Evolutionary conservation across 495 filamentous ascomycete species (phyloP).

Genomic region (Thermochaetoides thermophila): DNA sequence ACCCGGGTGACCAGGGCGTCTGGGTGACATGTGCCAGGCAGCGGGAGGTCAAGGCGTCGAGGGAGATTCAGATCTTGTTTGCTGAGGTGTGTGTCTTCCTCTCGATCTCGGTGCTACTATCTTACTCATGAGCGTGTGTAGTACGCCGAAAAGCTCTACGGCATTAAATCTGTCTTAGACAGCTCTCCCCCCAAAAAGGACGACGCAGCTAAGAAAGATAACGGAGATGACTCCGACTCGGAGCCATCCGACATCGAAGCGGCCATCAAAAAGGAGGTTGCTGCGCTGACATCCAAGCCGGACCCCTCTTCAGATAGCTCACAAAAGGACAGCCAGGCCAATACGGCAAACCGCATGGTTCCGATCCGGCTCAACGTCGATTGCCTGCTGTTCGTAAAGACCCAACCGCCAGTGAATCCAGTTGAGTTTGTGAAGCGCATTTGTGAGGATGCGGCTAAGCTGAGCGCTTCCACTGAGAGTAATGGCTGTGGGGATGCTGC

Average conservation of each 20-base stretch:
- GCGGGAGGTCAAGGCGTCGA: constrained; percentile 61
- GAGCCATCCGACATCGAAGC: constrained; percentile 45
- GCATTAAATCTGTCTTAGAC: constrained; percentile 20
- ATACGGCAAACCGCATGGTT: constrained; percentile 21
- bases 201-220: no score
- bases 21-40: constrained; percentile 79
- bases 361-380: constrained; percentile 57
- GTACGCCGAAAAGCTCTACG: constrained; percentile 47
- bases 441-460: constrained; percentile 45
- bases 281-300: constrained; percentile 40
- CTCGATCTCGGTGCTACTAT: background rate
- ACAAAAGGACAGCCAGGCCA: no score
- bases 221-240: constrained; percentile 17
- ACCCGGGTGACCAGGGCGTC: constrained; percentile 69
- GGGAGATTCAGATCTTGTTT: constrained; percentile 60
- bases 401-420: constrained; percentile 56
- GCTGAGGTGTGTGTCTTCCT: constrained; percentile 41
- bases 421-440: constrained; percentile 63
- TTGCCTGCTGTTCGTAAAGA: constrained; percentile 61
- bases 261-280: constrained; percentile 65
- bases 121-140: constrained; percentile 10
- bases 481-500: no score
- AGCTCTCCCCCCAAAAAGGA: no score
- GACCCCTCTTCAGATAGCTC: background rate
- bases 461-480: no score